Base-by-base conservation (phyloP, 2,329 filamentous ascomycete species). In the Calonectria pseudoreteaudii region DNA sequence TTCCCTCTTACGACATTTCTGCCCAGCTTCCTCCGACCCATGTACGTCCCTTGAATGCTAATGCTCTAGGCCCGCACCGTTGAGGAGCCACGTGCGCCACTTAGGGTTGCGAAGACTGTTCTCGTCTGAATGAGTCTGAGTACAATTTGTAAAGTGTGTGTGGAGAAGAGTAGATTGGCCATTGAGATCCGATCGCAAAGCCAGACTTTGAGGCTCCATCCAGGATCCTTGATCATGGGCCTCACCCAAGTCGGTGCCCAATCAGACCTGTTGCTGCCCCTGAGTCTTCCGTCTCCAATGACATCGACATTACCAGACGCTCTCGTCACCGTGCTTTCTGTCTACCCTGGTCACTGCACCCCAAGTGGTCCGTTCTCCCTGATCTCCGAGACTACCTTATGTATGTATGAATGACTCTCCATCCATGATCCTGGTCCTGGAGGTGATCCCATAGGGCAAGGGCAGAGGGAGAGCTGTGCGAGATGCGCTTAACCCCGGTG, bases 21-120 rank as follows among this genome's bases (percentile, higher is more conserved):
- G 31, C 47, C 47, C 67, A 66, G 47, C 65, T 53, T 49, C 69
- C 60, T 49, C 67, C 76, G 70, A 74, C 66, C 77, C 73, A 79
- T 79, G 76, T 64, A 76, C 70, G 66, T 67, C 75, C 50, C 64
- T 71, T 60, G 70, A 62, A 34, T 74, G 38, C 72, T 74, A 74
- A 66, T 75, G 60, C 77, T 79, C 75, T 82, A 80, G 79, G 75
- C 75, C 80, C 80, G 80, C 80, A 82, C 80, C 80, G 75, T 77
- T 77, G 68, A 75, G 72, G 72, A 80, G 69, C 80, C 80, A 81
- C 80, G 80, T 81, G 80, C 78, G 78, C 76, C 78, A 79, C 78
- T 78, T 76, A 72, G 72, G 75, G 70, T 66, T 77, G 67, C 67
- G 65, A 70, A 67, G 71, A 77, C 70, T 62, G 36, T 70, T 73